These are phyloP conservation scores for Pseudopediastrum boryanum DNA, from an alignment of 139 green algal species.

Conservation along the genomic window DNA sequence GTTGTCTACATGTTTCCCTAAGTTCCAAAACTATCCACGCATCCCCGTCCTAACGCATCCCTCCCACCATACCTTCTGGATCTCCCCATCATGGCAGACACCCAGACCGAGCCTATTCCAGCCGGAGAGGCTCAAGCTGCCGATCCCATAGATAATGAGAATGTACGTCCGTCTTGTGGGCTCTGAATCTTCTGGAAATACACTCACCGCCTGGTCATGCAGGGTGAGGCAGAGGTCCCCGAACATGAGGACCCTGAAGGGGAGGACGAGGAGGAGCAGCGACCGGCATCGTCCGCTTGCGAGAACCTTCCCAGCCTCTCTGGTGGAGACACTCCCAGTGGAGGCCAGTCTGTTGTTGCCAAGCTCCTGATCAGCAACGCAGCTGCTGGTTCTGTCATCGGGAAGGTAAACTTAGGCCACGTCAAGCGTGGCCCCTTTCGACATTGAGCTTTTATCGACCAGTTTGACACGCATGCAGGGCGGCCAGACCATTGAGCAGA, in stretches of 20 bases:
- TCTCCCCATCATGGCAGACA: too few species aligned
- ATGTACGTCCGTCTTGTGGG: too few species aligned
- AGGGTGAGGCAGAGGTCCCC: slow-evolving; percentile 2
- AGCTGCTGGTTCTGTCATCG: slow-evolving; percentile 67
- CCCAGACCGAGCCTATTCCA: too few species aligned
- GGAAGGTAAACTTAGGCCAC: slow-evolving; percentile 46
- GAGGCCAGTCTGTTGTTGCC: slow-evolving; percentile 22
- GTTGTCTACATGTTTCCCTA: too few species aligned
- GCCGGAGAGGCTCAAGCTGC: too few species aligned
- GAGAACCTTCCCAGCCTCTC: slow-evolving; percentile 12
- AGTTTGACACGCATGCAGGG: slow-evolving; percentile 27
- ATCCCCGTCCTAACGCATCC: too few species aligned
- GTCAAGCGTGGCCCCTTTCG: neutral
- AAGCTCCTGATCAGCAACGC: slow-evolving; percentile 73
- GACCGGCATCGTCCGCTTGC: slow-evolving; percentile 4
- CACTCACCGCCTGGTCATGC: too few species aligned
- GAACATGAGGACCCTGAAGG: neutral
- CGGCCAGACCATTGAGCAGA: slow-evolving; percentile 68
- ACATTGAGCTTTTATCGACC: neutral
- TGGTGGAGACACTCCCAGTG: slow-evolving; percentile 16
- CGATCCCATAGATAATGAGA: too few species aligned
- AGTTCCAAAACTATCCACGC: too few species aligned
- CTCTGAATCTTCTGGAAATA: too few species aligned
- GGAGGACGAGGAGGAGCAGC: slow-evolving; percentile 15
- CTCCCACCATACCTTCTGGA: too few species aligned